Evolutionary conservation across 2,329 filamentous ascomycete species (phyloP).

Genomic region (Drechmeria coniospora): DNA sequence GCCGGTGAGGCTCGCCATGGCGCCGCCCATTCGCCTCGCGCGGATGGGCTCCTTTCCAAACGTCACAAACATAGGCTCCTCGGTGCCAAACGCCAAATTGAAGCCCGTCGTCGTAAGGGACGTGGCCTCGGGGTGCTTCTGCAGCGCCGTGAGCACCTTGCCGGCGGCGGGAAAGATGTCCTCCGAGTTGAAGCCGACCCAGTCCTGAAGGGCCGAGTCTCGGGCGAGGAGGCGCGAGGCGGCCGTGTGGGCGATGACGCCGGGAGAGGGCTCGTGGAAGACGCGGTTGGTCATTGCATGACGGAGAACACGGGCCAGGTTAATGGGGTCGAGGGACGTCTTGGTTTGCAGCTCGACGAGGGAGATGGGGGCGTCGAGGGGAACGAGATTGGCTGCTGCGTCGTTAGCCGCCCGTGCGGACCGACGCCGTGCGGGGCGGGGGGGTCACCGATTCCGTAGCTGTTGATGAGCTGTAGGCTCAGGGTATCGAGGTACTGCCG

Average conservation of each 20-base stretch:
- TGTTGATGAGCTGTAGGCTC: constrained; percentile 33
- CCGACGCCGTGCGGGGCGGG: background rate
- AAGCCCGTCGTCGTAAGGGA: constrained; percentile 34
- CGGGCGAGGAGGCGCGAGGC: constrained; percentile 34
- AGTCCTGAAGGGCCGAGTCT: constrained; percentile 31
- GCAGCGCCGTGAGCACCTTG: constrained; percentile 29
- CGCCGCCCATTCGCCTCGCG: constrained; percentile 34
- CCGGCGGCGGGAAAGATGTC: constrained; percentile 35
- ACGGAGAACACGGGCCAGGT: constrained; percentile 34
- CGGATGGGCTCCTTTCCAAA: constrained; percentile 31
- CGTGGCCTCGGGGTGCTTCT: constrained; percentile 29
- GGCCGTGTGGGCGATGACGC: constrained; percentile 38
- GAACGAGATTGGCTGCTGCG: constrained; percentile 31
- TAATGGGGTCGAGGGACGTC: constrained; percentile 30
- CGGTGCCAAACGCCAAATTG: constrained; percentile 32
- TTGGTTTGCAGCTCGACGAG: constrained; percentile 29
- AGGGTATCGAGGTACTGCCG: constrained; percentile 32
- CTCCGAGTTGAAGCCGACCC: constrained; percentile 39
- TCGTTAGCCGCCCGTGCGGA: background rate
- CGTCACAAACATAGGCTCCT: constrained; percentile 38
- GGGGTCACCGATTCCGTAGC: constrained; percentile 29
- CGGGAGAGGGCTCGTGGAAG: constrained; percentile 35
- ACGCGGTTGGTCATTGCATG: constrained; percentile 42
- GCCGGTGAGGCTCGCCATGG: constrained; percentile 38
- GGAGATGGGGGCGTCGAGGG: constrained; percentile 27